These are phyloP conservation scores for Russula sp. DNA, from an alignment of 768 basidiomycete species.

Conservation along the genomic window DNA sequence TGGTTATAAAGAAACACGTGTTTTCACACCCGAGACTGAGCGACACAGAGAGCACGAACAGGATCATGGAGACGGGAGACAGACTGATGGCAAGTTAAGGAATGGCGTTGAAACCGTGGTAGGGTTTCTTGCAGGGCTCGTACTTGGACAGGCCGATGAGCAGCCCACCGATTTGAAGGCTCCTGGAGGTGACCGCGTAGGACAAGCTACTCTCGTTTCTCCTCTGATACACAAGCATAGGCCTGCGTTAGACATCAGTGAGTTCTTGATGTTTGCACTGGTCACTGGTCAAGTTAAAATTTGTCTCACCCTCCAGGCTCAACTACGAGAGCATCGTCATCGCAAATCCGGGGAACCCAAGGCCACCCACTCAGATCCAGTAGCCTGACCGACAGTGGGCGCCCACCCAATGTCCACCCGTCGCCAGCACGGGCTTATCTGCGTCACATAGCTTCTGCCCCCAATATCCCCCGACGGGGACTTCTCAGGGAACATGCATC, in stretches of 20 bases:
- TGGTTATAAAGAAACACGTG: conserved; percentile 87
- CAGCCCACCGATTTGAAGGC: conserved; percentile 23
- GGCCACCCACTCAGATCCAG: background rate
- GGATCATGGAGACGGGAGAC: background rate
- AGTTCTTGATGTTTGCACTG: background rate
- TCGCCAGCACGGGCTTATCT: conserved; percentile 58
- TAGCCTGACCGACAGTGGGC: conserved; percentile 21
- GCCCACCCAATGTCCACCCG: conserved; percentile 24
- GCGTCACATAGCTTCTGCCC: conserved; percentile 65
- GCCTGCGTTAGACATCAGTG: background rate
- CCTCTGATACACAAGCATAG: background rate
- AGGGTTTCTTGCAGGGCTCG: conserved; percentile 57
- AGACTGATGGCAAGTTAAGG: conserved; percentile 31
- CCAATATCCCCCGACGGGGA: conserved; percentile 32
- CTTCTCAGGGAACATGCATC: conserved; percentile 1
- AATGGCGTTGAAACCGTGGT: conserved; percentile 48
- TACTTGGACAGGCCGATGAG: conserved; percentile 32
- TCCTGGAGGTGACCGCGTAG: conserved; percentile 11
- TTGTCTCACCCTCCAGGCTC: background rate
- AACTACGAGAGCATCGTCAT: background rate
- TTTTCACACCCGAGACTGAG: conserved; percentile 81
- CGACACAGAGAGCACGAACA: conserved; percentile 30
- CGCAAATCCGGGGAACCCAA: conserved; percentile 8
- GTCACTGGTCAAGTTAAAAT: background rate
- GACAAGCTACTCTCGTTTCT: background rate